phyloP scores from a whole-genome alignment of 495 filamentous ascomycete species.

The Penicillium diatomitis region DNA sequence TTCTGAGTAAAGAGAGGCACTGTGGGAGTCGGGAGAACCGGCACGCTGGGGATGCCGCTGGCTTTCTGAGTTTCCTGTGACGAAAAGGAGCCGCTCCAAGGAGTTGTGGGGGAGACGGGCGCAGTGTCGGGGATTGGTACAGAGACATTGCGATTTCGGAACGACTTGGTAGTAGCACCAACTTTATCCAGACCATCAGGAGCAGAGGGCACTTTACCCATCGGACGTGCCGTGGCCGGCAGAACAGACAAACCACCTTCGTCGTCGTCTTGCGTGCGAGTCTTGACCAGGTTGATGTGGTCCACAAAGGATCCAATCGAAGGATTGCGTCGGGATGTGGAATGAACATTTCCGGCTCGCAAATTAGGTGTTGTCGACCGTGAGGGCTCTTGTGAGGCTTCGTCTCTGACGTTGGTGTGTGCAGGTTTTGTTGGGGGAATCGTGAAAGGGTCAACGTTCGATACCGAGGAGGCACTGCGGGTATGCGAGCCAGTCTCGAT shows the following conservation, averaged over 20 bases:
- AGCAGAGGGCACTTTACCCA: slow-evolving; percentile 42
- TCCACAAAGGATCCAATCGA: slow-evolving; percentile 26
- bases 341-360: slow-evolving; percentile 11
- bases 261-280: slow-evolving; percentile 34
- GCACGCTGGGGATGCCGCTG: slow-evolving; percentile 40
- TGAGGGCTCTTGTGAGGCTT: slow-evolving; percentile 13
- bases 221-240: slow-evolving; percentile 37
- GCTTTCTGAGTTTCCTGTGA: slow-evolving; percentile 40
- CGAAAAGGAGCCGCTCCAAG: slow-evolving; percentile 58
- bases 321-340: slow-evolving; percentile 19
- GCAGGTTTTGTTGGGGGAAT: slow-evolving; percentile 12
- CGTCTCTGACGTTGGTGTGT: slow-evolving; percentile 24
- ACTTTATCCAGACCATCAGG: slow-evolving; percentile 60
- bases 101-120: slow-evolving; percentile 65
- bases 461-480: slow-evolving; percentile 28
- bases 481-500: slow-evolving; percentile 66
- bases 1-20: slow-evolving; percentile 45
- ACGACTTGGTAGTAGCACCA: slow-evolving; percentile 64
- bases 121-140: slow-evolving; percentile 59
- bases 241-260: slow-evolving; percentile 26
- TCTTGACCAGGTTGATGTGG: slow-evolving; percentile 28
- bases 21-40: slow-evolving; percentile 62
- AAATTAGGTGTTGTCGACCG: slow-evolving; percentile 15
- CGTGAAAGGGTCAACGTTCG: slow-evolving; percentile 34
- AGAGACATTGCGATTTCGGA: slow-evolving; percentile 65